These are phyloP conservation scores for Colletotrichum salicis DNA, from an alignment of 2,329 filamentous ascomycete species.

Conservation along the genomic window DNA sequence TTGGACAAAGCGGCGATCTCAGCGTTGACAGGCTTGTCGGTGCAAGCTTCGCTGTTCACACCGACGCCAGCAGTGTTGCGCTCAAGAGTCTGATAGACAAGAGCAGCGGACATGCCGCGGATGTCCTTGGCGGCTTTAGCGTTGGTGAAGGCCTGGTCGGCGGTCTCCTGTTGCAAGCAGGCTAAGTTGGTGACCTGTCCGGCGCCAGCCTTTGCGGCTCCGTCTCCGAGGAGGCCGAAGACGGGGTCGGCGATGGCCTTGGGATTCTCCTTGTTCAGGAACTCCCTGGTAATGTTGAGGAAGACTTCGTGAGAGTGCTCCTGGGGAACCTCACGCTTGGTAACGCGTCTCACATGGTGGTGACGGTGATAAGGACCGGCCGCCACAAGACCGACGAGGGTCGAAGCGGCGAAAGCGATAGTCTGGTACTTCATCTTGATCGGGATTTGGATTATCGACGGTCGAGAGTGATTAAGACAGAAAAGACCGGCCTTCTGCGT, in stretches of 20 bases:
- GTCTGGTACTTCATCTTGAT: conserved; percentile 38
- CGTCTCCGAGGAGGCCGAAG: conserved; percentile 62
- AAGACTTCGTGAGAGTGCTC: conserved; percentile 63
- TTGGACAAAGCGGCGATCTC: conserved; percentile 55
- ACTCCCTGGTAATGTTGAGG: conserved; percentile 52
- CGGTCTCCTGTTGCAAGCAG: conserved; percentile 59
- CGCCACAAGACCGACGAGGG: conserved; percentile 28
- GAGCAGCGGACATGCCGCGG: conserved; percentile 62
- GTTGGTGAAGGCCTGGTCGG: conserved; percentile 70
- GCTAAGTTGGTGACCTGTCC: conserved; percentile 51
- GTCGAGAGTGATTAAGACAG: conserved; percentile 14
- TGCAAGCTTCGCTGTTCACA: conserved; percentile 50
- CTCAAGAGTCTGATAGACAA: conserved; percentile 66
- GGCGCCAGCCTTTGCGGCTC: conserved; percentile 55
- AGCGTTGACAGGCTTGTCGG: conserved; percentile 54
- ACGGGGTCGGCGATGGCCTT: conserved; percentile 58
- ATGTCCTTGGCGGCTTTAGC: conserved; percentile 64
- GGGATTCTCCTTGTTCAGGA: conserved; percentile 58
- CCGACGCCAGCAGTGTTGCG: conserved; percentile 58
- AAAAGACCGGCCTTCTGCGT: conserved; percentile 32
- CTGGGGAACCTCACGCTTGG: conserved; percentile 57
- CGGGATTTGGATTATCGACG: conserved; percentile 4
- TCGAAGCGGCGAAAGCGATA: conserved; percentile 25
- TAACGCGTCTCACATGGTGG: conserved; percentile 37
- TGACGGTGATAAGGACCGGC: conserved; percentile 20